Evolutionary conservation across 148 eudicot genomes (phyloP).

Genomic region (Nyssa sinensis): DNA sequence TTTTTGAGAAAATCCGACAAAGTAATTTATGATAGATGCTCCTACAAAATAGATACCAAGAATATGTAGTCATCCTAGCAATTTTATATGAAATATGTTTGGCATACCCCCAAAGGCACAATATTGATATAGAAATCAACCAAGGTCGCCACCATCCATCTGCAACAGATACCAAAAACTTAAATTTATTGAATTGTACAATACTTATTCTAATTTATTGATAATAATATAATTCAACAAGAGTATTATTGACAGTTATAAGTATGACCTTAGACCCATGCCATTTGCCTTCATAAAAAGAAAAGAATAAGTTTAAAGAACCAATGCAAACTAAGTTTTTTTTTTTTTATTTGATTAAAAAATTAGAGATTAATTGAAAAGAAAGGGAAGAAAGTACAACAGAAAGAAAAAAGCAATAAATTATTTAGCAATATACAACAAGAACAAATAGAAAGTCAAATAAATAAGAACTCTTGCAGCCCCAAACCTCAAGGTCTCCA

Average conservation of each 20-base stretch:
- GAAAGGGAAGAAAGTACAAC: no score
- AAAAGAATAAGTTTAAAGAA: not conserved
- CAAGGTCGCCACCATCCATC: slow-evolving; percentile 77
- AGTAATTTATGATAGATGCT: not conserved
- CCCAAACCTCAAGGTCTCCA: no score
- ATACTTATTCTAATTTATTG: not conserved
- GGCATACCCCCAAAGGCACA: slow-evolving; percentile 60
- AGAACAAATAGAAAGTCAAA: no score
- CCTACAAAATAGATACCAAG: not conserved
- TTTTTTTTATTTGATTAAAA: no score
- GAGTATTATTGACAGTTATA: not conserved
- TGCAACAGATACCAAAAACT: slow-evolving; percentile 28
- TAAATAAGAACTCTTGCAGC: no score
- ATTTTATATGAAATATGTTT: not conserved
- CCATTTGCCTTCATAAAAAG: not conserved
- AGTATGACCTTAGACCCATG: not conserved
- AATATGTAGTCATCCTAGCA: not conserved
- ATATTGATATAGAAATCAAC: slow-evolving; percentile 73
- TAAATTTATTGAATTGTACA: not conserved
- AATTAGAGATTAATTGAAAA: no score
- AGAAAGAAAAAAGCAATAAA: no score
- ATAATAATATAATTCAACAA: not conserved
- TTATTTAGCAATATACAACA: no score
- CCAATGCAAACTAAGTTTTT: not conserved
- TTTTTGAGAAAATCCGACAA: not conserved